These are phyloP conservation scores for Penstemon eatonii DNA, from an alignment of 257 asterid species.

Conservation along the genomic window DNA sequence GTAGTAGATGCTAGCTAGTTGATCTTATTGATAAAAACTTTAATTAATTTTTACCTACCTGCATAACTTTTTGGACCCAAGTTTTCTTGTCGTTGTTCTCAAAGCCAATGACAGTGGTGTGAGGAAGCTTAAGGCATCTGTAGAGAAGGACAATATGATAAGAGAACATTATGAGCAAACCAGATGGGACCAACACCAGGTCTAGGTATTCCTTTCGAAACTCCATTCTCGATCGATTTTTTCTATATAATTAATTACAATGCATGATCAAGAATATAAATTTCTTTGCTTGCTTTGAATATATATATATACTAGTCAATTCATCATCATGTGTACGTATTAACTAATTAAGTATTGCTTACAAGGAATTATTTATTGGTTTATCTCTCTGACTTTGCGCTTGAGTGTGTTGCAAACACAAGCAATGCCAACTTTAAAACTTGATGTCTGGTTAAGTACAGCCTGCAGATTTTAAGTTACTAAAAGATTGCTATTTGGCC, in stretches of 20 bases:
- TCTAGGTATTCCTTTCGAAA: constrained; percentile 54
- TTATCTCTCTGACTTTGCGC: constrained; percentile 25
- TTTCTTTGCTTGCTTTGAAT: constrained; percentile 18
- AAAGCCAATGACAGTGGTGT: constrained; percentile 67
- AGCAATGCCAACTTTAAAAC: constrained; percentile 25
- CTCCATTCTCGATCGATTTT: constrained; percentile 17
- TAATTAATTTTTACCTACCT: constrained; percentile 23
- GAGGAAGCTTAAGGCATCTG: constrained; percentile 65
- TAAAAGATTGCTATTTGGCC: no score
- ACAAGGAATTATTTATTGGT: constrained; percentile 28
- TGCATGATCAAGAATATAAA: neutral
- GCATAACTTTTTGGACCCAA: constrained; percentile 66
- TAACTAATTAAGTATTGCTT: constrained; percentile 24
- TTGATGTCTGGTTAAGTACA: neutral
- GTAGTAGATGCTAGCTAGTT: no score
- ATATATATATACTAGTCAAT: no score
- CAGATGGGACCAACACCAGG: constrained; percentile 55
- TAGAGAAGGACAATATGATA: constrained; percentile 60
- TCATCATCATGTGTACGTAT: neutral
- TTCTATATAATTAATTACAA: no score
- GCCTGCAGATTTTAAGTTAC: constrained; percentile 3
- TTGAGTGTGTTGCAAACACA: constrained; percentile 31
- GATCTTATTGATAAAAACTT: no score
- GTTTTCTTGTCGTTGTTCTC: constrained; percentile 61
- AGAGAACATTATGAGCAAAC: constrained; percentile 48